Conservation (phyloP, 2,329 filamentous ascomycete genomes). For the Sporothrix schenckii region DNA sequence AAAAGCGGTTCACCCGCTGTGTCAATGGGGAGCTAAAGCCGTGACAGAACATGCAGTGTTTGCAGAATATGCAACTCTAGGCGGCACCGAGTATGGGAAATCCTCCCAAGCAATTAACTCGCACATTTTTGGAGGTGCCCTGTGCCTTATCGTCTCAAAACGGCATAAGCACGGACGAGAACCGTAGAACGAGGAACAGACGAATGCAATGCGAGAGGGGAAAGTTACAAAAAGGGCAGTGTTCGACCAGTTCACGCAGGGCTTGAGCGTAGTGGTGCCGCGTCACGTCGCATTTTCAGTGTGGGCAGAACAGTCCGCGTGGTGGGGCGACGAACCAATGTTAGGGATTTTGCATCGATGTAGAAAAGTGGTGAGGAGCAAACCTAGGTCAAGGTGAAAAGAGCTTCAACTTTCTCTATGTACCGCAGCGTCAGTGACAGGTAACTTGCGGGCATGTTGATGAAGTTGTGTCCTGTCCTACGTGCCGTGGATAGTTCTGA, state of each 20-base stretch:
- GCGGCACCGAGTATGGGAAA: neutral
- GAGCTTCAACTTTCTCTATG: neutral
- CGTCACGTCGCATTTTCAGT: conserved; percentile 14
- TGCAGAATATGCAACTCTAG: conserved; percentile 4
- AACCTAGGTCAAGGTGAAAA: neutral
- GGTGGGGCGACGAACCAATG: neutral
- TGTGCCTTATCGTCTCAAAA: neutral
- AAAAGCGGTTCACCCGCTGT: neutral
- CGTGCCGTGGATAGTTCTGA: too few relatives aligned
- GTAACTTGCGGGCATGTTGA: neutral
- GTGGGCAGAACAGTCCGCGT: neutral
- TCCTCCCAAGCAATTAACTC: neutral
- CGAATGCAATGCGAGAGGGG: neutral
- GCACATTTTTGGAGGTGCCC: neutral
- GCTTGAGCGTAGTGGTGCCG: conserved; percentile 15
- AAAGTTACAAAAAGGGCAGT: neutral
- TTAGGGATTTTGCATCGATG: neutral
- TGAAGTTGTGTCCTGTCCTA: neutral
- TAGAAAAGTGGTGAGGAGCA: neutral
- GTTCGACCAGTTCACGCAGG: neutral
- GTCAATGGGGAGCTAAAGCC: neutral
- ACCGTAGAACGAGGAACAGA: neutral
- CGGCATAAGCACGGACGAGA: conserved; percentile 1
- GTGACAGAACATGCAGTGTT: conserved; percentile 6
- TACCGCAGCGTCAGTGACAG: neutral